Evolutionary conservation across 805 yeast species (phyloP).

Genomic region (Metschnikowia bowlesiae): DNA sequence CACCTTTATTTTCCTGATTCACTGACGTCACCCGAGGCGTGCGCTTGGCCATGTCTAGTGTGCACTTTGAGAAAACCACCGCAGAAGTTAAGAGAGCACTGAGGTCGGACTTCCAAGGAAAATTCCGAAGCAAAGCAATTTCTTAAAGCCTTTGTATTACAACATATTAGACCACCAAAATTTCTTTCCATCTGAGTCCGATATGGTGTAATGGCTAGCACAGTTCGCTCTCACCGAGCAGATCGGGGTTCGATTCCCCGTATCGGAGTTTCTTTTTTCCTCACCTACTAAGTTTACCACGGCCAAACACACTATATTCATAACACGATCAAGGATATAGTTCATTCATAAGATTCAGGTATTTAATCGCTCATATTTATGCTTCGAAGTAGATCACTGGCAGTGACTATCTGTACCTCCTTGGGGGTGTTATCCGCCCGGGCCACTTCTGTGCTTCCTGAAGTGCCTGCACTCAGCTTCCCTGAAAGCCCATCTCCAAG

Average conservation of each 20-base stretch:
- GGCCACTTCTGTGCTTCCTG: not conserved
- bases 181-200: not conserved
- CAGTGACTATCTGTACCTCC: conserved; percentile 9
- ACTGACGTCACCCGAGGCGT: no score
- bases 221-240: conserved; percentile 21
- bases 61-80: no score
- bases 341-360: not conserved
- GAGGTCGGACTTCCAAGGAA: no score
- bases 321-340: no score
- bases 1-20: no score
- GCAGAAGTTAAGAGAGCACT: no score
- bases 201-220: conserved; percentile 15
- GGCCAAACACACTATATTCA: no score
- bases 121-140: no score
- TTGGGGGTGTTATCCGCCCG: conserved; percentile 3
- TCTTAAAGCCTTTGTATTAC: no score
- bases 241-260: conserved; percentile 22
- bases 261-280: conserved; percentile 12
- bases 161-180: no score
- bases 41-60: no score
- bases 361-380: conserved; percentile 2
- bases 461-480: conserved; percentile 1
- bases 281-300: no score
- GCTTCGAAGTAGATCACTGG: conserved; percentile 13
- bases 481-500: conserved; percentile 7